Evolutionary conservation across 805 yeast genomes (phyloP).

Genomic region (Myxozyma monticola): DNA sequence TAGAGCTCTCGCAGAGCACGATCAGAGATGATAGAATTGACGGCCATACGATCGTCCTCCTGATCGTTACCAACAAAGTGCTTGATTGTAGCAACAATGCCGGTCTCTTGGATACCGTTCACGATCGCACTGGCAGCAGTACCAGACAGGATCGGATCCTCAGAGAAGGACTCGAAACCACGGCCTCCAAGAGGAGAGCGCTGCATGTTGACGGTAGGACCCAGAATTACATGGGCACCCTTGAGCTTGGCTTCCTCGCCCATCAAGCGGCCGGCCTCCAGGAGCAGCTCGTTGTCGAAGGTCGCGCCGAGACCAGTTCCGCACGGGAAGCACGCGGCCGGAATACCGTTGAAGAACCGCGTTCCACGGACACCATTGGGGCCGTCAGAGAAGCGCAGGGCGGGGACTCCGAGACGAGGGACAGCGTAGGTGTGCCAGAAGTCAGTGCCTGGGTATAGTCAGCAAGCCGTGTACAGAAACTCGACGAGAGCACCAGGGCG

Average conservation of each 20-base stretch:
- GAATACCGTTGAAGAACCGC: conserved; percentile 51
- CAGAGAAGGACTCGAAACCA: conserved; percentile 62
- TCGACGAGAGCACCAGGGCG: too few species aligned
- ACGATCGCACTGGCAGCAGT: conserved; percentile 50
- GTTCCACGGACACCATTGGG: conserved; percentile 68
- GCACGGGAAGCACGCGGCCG: conserved; percentile 60
- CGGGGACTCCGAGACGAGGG: conserved; percentile 46
- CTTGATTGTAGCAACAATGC: conserved; percentile 52
- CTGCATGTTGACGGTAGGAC: conserved; percentile 55
- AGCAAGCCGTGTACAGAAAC: too few species aligned
- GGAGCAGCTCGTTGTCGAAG: conserved; percentile 52
- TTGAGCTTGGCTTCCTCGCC: conserved; percentile 56
- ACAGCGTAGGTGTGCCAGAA: conserved; percentile 53
- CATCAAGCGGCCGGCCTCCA: conserved; percentile 54
- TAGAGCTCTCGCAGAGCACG: conserved; percentile 67
- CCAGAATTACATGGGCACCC: conserved; percentile 52
- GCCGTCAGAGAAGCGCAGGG: conserved; percentile 55
- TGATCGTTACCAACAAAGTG: conserved; percentile 65
- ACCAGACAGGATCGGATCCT: conserved; percentile 58
- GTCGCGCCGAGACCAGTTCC: conserved; percentile 63
- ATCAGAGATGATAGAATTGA: conserved; percentile 53
- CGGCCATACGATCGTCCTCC: conserved; percentile 54
- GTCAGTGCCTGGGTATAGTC: conserved; percentile 36
- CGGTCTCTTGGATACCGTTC: conserved; percentile 54
- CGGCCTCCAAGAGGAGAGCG: conserved; percentile 63